These are phyloP conservation scores for Cercospora sp. DNA, from an alignment of 2,329 filamentous ascomycete species.

Conservation along the genomic window DNA sequence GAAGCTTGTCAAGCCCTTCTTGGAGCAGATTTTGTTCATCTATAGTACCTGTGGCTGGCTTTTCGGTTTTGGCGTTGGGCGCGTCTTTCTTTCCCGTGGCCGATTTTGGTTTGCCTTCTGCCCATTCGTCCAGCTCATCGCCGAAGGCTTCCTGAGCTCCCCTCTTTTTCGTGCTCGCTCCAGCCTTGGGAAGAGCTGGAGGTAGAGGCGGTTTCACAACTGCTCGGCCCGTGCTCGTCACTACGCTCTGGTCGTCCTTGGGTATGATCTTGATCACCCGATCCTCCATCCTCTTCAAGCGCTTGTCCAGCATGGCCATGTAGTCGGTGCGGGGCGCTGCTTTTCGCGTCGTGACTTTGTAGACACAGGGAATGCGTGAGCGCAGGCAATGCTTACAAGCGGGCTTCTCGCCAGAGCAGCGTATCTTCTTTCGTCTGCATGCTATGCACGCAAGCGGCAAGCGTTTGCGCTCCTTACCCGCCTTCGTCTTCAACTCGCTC, in stretches of 20 bases:
- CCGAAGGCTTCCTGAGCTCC: constrained; percentile 85
- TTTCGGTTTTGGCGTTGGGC: constrained; percentile 14
- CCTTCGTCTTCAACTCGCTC: constrained; percentile 60
- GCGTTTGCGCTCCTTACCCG: constrained; percentile 92
- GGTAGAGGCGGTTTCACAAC: constrained; percentile 77
- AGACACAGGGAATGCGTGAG: constrained; percentile 92
- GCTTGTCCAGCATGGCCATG: constrained; percentile 98
- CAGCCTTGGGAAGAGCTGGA: constrained; percentile 58
- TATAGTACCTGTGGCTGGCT: constrained; percentile 47
- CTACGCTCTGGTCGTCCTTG: constrained; percentile 73
- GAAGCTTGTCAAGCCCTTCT: constrained; percentile 81
- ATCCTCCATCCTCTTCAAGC: constrained; percentile 95
- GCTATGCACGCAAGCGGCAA: constrained; percentile 93
- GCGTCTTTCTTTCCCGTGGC: neutral
- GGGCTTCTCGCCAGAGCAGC: constrained; percentile 95
- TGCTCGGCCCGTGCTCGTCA: constrained; percentile 71
- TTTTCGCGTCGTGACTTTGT: constrained; percentile 94
- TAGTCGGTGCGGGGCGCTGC: constrained; percentile 94
- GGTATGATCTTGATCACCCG: constrained; percentile 94
- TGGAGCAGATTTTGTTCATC: constrained; percentile 76
- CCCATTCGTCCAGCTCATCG: constrained; percentile 78
- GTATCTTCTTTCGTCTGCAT: constrained; percentile 94
- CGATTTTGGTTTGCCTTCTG: constrained; percentile 37
- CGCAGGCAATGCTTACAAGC: constrained; percentile 94
- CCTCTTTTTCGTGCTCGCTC: constrained; percentile 68